Conservation (phyloP, 2,329 filamentous ascomycete genomes). For the Aspergillus aculeatus region DNA sequence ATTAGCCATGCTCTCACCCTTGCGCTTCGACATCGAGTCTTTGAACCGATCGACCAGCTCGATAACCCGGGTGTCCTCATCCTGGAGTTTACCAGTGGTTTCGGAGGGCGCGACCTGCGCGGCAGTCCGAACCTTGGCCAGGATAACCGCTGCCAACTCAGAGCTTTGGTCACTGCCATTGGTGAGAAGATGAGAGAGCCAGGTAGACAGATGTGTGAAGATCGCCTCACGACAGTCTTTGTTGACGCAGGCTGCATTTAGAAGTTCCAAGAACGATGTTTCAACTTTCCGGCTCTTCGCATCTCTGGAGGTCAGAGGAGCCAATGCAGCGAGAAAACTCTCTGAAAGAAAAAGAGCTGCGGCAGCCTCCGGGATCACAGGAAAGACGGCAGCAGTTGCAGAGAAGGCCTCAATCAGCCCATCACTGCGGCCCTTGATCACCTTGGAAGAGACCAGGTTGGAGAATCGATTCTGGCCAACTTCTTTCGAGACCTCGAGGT, state of each 20-base stretch:
- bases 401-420: conserved; percentile 91
- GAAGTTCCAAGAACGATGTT: conserved; percentile 79
- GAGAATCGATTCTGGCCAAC: conserved; percentile 68
- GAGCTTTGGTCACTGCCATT: conserved; percentile 61
- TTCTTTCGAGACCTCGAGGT: conserved; percentile 73
- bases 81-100: conserved; percentile 34
- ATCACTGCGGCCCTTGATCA: conserved; percentile 75
- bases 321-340: conserved; percentile 76
- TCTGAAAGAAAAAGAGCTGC: conserved; percentile 81
- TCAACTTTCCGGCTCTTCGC: conserved; percentile 85
- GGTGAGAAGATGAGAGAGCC: conserved; percentile 80
- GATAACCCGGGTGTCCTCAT: conserved; percentile 48
- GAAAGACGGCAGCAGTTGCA: conserved; percentile 84
- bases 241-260: conserved; percentile 90
- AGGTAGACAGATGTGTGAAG: conserved; percentile 77
- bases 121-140: conserved; percentile 61
- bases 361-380: conserved; percentile 73
- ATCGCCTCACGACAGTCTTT: conserved; percentile 78
- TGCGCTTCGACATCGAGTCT: conserved; percentile 41
- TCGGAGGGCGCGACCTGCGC: conserved; percentile 31
- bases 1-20: conserved; percentile 62
- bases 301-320: conserved; percentile 72
- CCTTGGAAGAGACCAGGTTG: conserved; percentile 70
- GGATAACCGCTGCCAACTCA: conserved; percentile 65
- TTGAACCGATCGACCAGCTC: conserved; percentile 58